A percentile compares a stretch with the other conserved stretches of the same genome.
Evolutionary conservation across 2,329 filamentous ascomycete species (phyloP).

Genomic region (Cyphellophora attinorum): DNA sequence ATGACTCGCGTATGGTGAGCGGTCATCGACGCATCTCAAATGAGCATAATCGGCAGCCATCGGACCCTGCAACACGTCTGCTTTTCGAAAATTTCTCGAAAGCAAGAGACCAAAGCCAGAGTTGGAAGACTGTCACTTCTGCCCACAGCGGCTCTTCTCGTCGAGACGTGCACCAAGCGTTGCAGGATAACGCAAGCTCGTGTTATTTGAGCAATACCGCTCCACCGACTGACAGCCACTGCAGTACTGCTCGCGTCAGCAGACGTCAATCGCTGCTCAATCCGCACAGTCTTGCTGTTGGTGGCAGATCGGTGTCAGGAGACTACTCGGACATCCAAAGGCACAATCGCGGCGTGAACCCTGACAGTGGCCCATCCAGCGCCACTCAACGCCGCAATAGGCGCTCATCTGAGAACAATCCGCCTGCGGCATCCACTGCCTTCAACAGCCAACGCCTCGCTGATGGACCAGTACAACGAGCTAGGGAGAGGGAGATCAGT

Average conservation of each 20-base stretch:
- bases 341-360: not conserved
- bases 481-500: not conserved
- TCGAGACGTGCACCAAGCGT: not conserved
- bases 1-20: not conserved
- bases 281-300: slow-evolving; percentile 16
- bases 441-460: slow-evolving; percentile 8
- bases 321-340: not conserved
- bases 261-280: slow-evolving; percentile 6
- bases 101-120: slow-evolving; percentile 1
- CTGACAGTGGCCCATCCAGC: not conserved
- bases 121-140: slow-evolving; percentile 7
- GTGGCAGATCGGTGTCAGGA: slow-evolving; percentile 10
- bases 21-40: slow-evolving; percentile 4
- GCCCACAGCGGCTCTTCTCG: not conserved
- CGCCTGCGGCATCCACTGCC: not conserved
- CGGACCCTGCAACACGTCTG: slow-evolving; percentile 14
- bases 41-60: slow-evolving; percentile 15
- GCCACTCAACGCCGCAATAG: not conserved
- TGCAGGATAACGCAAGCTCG: slow-evolving; percentile 12
- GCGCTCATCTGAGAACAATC: not conserved
- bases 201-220: slow-evolving; percentile 14
- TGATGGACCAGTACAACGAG: slow-evolving; percentile 7
- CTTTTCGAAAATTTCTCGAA: slow-evolving; percentile 11
- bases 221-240: not conserved
- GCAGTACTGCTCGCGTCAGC: not conserved